These are phyloP conservation scores for Fusarium luffae DNA, from an alignment of 2,329 filamentous ascomycete genomes.

Conservation along the genomic window DNA sequence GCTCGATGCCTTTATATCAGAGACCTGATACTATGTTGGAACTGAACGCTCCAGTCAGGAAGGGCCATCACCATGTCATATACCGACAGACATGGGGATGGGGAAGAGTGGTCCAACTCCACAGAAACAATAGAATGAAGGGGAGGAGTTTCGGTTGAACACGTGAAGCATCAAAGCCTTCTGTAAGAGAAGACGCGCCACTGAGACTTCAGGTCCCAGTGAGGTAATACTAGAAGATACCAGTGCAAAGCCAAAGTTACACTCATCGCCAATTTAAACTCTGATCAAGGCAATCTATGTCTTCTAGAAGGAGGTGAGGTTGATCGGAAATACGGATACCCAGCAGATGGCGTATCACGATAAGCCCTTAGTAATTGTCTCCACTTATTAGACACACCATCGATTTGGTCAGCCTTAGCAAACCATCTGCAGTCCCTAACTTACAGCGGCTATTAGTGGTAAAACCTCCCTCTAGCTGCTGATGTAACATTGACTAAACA, in stretches of 20 bases:
- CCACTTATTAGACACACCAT: slow-evolving; percentile 23
- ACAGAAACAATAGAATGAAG: not conserved
- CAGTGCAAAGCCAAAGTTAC: not conserved
- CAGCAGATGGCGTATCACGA: not conserved
- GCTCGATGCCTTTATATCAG: not conserved
- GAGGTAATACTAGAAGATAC: not conserved
- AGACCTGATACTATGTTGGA: not conserved
- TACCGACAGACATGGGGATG: not conserved
- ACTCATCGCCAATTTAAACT: not conserved
- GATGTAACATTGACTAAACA: slow-evolving; percentile 47
- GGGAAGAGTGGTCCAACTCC: not conserved
- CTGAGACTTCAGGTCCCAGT: not conserved
- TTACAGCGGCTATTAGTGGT: not conserved
- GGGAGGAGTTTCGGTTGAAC: not conserved
- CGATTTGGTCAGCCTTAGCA: slow-evolving; percentile 39
- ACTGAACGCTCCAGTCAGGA: not conserved
- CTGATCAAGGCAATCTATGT: not conserved
- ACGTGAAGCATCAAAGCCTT: not conserved
- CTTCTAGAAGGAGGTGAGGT: not conserved
- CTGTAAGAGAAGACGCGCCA: not conserved
- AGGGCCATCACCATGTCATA: not conserved
- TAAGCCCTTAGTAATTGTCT: slow-evolving; percentile 32
- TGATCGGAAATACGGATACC: slow-evolving; percentile 28
- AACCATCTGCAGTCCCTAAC: slow-evolving; percentile 12
- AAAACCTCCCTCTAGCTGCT: slow-evolving; percentile 31